Percentiles rank a stretch among this genome's conserved stretches.
Conservation (phyloP, 768 basidiomycete genomes). For the Amanita subjunquillea region DNA sequence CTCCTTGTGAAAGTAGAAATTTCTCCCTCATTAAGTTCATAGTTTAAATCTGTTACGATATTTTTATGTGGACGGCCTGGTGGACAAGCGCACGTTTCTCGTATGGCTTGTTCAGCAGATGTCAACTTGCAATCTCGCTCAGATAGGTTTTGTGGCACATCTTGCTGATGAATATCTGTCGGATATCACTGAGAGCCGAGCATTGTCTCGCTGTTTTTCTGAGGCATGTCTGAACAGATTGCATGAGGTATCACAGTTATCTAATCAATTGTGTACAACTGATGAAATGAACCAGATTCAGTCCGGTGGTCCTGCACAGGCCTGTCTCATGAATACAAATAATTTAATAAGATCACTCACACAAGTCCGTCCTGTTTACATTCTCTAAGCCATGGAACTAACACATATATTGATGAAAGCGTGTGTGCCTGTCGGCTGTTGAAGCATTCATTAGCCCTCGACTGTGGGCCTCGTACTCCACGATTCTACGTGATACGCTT, state of each 20-base stretch:
- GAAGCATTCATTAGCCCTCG: slow-evolving; percentile 69
- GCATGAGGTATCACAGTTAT: slow-evolving; percentile 37
- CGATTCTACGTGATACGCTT: slow-evolving; percentile 37
- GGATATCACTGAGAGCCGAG: slow-evolving; percentile 55
- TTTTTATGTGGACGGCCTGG: slow-evolving; percentile 73
- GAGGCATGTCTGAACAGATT: slow-evolving; percentile 64
- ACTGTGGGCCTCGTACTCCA: slow-evolving; percentile 48
- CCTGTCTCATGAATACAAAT: slow-evolving; percentile 45
- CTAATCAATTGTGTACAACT: not conserved
- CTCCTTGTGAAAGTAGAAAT: not conserved
- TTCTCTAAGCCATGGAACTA: not conserved
- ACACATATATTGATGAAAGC: slow-evolving; percentile 25
- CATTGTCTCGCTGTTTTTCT: slow-evolving; percentile 56
- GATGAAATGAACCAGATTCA: slow-evolving; percentile 32
- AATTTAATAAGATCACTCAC: slow-evolving; percentile 44
- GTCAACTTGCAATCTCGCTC: slow-evolving; percentile 69
- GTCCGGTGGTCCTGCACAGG: slow-evolving; percentile 35
- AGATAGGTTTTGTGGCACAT: slow-evolving; percentile 65
- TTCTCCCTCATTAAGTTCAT: slow-evolving; percentile 1
- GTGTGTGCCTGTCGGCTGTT: slow-evolving; percentile 58
- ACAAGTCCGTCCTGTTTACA: slow-evolving; percentile 34
- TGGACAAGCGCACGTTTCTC: slow-evolving; percentile 70
- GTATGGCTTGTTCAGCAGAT: slow-evolving; percentile 75
- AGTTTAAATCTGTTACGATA: slow-evolving; percentile 65
- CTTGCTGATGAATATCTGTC: slow-evolving; percentile 76